Evolutionary conservation across 176 grass and related monocot genomes (phyloP).

Genomic region (Oryza meridionalis): DNA sequence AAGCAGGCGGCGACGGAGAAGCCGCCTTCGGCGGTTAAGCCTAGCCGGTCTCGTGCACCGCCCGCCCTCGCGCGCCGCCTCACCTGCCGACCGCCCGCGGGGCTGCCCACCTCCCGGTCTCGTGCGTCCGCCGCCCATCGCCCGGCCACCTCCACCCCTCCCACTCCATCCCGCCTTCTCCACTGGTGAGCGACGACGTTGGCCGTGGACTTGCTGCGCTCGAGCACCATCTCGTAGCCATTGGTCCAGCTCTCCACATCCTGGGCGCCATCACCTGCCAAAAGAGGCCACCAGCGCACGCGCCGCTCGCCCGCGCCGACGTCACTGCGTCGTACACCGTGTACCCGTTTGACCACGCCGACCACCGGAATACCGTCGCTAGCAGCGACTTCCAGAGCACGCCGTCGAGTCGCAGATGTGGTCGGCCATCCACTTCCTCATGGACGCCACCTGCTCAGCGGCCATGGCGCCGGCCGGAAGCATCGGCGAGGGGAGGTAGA

Average conservation of each 20-base stretch:
- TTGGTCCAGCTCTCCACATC: slow-evolving; percentile 76
- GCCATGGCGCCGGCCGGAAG: no score
- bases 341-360: slow-evolving; percentile 46
- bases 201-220: slow-evolving; percentile 50
- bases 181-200: slow-evolving; percentile 50
- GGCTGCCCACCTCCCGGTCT: no score
- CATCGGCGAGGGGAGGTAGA: no score
- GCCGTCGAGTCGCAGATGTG: slow-evolving; percentile 54
- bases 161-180: no score
- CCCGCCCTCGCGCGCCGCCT: no score
- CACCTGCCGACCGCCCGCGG: no score
- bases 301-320: slow-evolving; percentile 45
- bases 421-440: slow-evolving; percentile 58
- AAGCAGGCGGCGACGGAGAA: no score
- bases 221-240: slow-evolving; percentile 68
- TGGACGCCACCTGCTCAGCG: slow-evolving; percentile 52
- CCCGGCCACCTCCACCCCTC: no score
- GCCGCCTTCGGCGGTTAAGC: no score
- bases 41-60: no score
- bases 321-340: slow-evolving; percentile 45
- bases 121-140: no score
- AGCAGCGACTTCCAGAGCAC: slow-evolving; percentile 66
- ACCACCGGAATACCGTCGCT: slow-evolving; percentile 71
- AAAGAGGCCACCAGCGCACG: slow-evolving; percentile 63
- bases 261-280: slow-evolving; percentile 78